phyloP scores from a whole-genome alignment of 2,329 filamentous ascomycete species.

The Xylaria sp. region DNA sequence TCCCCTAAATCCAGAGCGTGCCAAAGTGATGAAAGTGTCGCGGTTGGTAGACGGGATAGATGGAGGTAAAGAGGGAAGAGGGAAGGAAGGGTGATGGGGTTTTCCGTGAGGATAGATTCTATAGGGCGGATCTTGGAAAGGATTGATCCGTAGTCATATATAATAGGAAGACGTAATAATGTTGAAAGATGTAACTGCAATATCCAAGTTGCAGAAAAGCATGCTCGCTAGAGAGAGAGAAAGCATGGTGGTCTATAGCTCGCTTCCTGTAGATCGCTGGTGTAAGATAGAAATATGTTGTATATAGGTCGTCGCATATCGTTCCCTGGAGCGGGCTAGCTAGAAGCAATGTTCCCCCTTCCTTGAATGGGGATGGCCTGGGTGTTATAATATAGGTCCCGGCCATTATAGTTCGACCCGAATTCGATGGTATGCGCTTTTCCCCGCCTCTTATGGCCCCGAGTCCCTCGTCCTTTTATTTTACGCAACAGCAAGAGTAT shows the following conservation, averaged over 20 bases:
- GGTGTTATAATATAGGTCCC: not conserved
- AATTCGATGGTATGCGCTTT: conserved; percentile 4
- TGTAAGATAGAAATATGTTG: not conserved
- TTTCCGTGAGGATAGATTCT: conserved; percentile 20
- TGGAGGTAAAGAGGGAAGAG: not conserved
- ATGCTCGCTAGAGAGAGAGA: not conserved
- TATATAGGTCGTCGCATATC: not conserved
- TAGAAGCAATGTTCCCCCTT: not conserved
- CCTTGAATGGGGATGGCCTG: not conserved
- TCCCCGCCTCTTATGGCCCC: not conserved
- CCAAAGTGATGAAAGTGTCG: not conserved
- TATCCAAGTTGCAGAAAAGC: not conserved
- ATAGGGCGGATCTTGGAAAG: not conserved
- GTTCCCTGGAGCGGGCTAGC: not conserved
- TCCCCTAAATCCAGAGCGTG: not conserved
- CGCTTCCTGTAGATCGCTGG: not conserved
- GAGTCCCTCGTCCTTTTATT: not conserved
- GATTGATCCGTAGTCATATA: not conserved
- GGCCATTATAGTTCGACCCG: not conserved
- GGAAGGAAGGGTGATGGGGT: too few relatives aligned
- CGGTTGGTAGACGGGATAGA: not conserved
- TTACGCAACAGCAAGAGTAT: not conserved
- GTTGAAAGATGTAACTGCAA: not conserved
- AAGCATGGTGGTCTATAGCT: conserved; percentile 2
- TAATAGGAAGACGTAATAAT: not conserved